Conservation (phyloP, 139 green algal genomes). For the Tetratostichococcus sp. region DNA sequence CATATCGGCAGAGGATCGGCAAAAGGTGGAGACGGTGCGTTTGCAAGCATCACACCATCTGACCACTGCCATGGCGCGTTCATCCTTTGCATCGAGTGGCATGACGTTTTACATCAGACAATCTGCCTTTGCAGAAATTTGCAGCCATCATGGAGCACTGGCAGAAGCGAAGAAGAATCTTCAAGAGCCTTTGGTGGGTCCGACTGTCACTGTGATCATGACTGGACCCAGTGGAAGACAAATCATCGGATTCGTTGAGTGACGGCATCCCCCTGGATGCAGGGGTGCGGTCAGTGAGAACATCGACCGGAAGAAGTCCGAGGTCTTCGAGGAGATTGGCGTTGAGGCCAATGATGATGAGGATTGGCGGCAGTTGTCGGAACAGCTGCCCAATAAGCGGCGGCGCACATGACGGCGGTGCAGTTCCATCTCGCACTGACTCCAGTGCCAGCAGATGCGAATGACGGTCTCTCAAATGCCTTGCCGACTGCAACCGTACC, state of each 20-base stretch:
- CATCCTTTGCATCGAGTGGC: too few species aligned
- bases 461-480: too few species aligned
- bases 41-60: background rate
- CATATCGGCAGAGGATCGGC: constrained; percentile 26
- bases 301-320: constrained; percentile 64
- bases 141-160: constrained; percentile 38
- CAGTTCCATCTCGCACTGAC: too few species aligned
- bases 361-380: constrained; percentile 17
- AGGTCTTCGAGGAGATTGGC: constrained; percentile 80
- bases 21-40: constrained; percentile 18
- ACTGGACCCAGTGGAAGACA: too few species aligned
- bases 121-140: constrained; percentile 29
- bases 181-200: constrained; percentile 63
- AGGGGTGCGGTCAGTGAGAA: constrained; percentile 66
- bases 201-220: too few species aligned
- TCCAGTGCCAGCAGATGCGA: too few species aligned
- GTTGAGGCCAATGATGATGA: constrained; percentile 73
- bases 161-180: constrained; percentile 55
- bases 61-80: too few species aligned
- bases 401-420: constrained; percentile 1
- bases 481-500: too few species aligned
- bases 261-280: too few species aligned
- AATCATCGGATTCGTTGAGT: too few species aligned
- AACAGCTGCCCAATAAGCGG: constrained; percentile 30
- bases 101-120: too few species aligned